A percentile compares a stretch with the other conserved stretches of the same genome.
phyloP scores from a whole-genome alignment of 345 rosid genomes.

The Lepidium didymum region DNA sequence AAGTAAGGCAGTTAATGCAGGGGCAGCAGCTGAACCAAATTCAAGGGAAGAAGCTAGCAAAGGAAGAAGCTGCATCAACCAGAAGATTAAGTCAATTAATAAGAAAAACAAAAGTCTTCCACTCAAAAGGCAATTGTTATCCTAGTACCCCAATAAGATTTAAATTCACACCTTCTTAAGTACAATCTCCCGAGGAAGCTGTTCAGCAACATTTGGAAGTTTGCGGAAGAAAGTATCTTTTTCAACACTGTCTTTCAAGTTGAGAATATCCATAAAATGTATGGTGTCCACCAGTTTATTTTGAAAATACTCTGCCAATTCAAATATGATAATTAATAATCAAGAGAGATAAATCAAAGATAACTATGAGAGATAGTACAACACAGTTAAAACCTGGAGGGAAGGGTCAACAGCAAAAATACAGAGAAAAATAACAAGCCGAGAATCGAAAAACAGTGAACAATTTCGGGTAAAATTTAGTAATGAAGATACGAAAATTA shows the following conservation, averaged over 20 bases:
- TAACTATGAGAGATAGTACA: neutral
- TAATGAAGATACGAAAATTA: slow-evolving; percentile 30
- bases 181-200: slow-evolving; percentile 96
- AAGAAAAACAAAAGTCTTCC: slow-evolving; percentile 15
- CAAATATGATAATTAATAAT: neutral
- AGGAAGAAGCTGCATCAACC: slow-evolving; percentile 81
- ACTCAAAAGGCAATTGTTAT: slow-evolving; percentile 4
- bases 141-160: slow-evolving; percentile 15
- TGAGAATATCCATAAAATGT: slow-evolving; percentile 98
- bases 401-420: neutral
- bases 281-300: slow-evolving; percentile 99
- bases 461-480: neutral
- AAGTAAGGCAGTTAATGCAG: slow-evolving; percentile 81
- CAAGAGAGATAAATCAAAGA: slow-evolving; percentile 8
- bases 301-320: slow-evolving; percentile 87
- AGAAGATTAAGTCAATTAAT: slow-evolving; percentile 25
- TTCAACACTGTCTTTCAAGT: slow-evolving; percentile 88
- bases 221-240: slow-evolving; percentile 96
- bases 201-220: slow-evolving; percentile 94
- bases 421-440: neutral
- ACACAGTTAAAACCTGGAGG: neutral
- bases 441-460: neutral
- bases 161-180: slow-evolving; percentile 67
- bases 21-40: slow-evolving; percentile 97
- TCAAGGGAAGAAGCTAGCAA: slow-evolving; percentile 94